Percentiles rank a stretch among this genome's conserved stretches.
Conservation (phyloP, 208 protist species). For the Naegleria lovaniensis region DNA sequence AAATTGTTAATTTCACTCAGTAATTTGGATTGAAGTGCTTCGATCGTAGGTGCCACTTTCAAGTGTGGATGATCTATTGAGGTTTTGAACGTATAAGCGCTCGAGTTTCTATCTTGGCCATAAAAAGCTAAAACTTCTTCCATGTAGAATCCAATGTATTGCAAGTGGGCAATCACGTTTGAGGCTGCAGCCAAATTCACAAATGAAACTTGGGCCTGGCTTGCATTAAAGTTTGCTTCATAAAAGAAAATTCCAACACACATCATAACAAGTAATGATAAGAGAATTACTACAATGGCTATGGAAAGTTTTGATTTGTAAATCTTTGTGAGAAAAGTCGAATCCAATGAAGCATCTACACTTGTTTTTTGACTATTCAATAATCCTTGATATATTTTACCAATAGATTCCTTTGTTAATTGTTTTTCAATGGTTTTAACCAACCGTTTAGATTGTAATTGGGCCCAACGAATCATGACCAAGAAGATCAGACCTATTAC, state of each 20-base stretch:
- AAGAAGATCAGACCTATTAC: not conserved
- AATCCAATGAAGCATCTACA: not conserved
- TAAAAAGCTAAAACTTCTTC: not conserved
- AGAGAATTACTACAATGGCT: not conserved
- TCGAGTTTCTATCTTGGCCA: not conserved
- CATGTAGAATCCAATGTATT: not conserved
- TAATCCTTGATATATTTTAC: not conserved
- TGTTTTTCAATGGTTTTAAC: not conserved
- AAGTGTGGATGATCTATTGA: not conserved
- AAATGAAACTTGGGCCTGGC: not conserved
- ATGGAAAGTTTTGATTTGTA: not conserved
- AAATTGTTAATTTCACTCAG: not conserved
- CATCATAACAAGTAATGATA: not conserved
- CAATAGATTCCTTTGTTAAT: not conserved
- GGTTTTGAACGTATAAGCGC: not conserved
- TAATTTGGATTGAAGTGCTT: not conserved
- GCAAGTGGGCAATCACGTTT: not conserved
- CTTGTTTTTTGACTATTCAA: not conserved
- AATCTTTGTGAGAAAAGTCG: not conserved
- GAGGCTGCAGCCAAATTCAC: not conserved
- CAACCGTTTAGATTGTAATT: not conserved
- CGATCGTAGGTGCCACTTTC: not conserved
- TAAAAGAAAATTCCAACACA: not conserved
- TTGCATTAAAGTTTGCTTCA: not conserved
- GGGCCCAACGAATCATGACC: not conserved